phyloP scores from a whole-genome alignment of 148 eudicot genomes.

The Cornus florida region DNA sequence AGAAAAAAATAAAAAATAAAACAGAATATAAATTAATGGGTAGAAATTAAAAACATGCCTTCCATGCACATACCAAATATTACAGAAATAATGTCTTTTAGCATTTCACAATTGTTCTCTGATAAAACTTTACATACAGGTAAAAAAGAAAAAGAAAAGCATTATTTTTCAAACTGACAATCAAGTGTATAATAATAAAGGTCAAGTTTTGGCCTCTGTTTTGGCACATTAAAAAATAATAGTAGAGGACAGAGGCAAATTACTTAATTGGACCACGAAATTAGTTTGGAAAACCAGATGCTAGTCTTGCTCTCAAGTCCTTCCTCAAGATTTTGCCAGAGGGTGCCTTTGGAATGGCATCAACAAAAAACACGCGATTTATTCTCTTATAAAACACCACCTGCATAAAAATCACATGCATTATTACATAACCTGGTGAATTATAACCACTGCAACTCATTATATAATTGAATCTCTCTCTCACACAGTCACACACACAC shows the following conservation, averaged over 20 bases:
- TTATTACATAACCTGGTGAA: too few relatives aligned
- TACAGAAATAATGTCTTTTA: neutral
- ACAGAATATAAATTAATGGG: too few relatives aligned
- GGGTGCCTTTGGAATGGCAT: constrained; percentile 83
- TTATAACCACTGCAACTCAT: too few relatives aligned
- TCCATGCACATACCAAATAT: too few relatives aligned
- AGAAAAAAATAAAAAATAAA: too few relatives aligned
- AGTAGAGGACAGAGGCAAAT: neutral
- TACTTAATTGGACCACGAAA: neutral
- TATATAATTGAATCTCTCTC: too few relatives aligned
- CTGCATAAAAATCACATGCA: constrained; percentile 28
- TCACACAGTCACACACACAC: too few relatives aligned
- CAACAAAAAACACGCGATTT: constrained; percentile 60
- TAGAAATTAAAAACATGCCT: too few relatives aligned
- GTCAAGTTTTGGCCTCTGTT: neutral
- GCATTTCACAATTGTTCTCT: neutral
- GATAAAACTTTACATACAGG: neutral
- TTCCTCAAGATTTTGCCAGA: constrained; percentile 93
- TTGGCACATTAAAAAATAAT: too few relatives aligned
- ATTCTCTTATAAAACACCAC: constrained; percentile 90
- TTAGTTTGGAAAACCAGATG: constrained; percentile 42
- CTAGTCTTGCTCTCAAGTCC: constrained; percentile 81
- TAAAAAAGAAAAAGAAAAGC: neutral
- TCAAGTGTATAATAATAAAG: neutral
- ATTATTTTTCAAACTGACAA: too few relatives aligned